phyloP scores from a whole-genome alignment of 176 grass and related monocot genomes.

The Hsuehochloa calcarea region DNA sequence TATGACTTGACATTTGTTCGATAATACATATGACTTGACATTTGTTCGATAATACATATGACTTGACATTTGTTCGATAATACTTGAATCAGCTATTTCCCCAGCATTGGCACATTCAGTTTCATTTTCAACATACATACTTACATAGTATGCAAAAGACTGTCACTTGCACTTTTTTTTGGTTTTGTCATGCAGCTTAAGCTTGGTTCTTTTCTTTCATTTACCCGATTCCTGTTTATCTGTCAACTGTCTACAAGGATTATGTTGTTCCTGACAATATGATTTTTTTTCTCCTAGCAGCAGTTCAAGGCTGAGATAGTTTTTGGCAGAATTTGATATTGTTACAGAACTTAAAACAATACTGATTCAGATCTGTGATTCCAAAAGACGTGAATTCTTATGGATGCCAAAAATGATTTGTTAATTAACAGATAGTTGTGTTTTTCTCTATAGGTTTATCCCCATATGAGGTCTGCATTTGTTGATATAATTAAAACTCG shows the following conservation, averaged over 20 bases:
- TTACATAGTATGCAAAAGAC: background rate
- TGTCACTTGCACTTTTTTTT: background rate
- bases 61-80: background rate
- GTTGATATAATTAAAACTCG: constrained; percentile 69
- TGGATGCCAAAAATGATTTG: background rate
- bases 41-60: background rate
- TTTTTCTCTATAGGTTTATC: constrained; percentile 67
- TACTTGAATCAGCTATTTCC: background rate
- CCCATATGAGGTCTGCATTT: constrained; percentile 85
- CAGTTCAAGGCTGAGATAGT: background rate
- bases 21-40: too few relatives aligned
- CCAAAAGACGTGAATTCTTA: background rate
- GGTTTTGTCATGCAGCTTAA: background rate
- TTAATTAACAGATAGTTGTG: constrained; percentile 9
- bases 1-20: background rate
- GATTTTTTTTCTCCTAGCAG: background rate
- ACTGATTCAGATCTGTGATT: background rate
- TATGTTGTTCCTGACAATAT: background rate
- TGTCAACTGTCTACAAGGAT: background rate
- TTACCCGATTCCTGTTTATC: background rate
- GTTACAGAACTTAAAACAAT: background rate
- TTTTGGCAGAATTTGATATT: background rate
- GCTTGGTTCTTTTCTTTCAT: background rate
- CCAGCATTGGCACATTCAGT: background rate
- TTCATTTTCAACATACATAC: constrained; percentile 4